Evolutionary conservation across 352 stramenopile species (phyloP).

Genomic region (Pythium dissimile): DNA sequence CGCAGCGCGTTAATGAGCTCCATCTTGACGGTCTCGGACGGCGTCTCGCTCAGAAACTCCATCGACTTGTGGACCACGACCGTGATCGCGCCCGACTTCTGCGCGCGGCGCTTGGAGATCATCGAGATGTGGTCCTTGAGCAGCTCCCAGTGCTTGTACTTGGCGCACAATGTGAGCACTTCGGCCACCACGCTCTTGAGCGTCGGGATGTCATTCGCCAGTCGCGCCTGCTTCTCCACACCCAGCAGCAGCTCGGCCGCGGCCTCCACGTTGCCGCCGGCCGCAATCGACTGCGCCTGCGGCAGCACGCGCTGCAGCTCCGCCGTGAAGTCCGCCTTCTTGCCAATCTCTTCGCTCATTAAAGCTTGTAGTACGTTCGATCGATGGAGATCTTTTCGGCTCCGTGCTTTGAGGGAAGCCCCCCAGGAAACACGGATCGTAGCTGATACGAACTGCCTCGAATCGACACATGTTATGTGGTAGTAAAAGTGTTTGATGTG

Average conservation of each 20-base stretch:
- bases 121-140: conserved; percentile 84
- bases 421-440: neutral
- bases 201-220: conserved; percentile 84
- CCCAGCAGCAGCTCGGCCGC: conserved; percentile 80
- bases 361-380: too few species aligned
- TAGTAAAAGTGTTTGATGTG: too few species aligned
- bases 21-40: conserved; percentile 85
- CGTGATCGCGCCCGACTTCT: conserved; percentile 85
- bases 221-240: conserved; percentile 79
- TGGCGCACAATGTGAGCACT: conserved; percentile 73
- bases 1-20: conserved; percentile 93
- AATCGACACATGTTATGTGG: too few species aligned
- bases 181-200: conserved; percentile 77
- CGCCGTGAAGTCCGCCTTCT: conserved; percentile 71
- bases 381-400: conserved; percentile 20
- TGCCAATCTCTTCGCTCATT: conserved; percentile 77
- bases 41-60: conserved; percentile 72
- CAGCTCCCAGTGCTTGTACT: conserved; percentile 88
- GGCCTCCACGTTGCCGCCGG: conserved; percentile 74
- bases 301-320: conserved; percentile 67
- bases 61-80: conserved; percentile 85
- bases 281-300: conserved; percentile 58
- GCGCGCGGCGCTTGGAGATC: conserved; percentile 85
- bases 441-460: conserved; percentile 1
- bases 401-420: neutral